Base-by-base conservation (phyloP, 2,329 filamentous ascomycete genomes). In the Aureobasidium sp. region DNA sequence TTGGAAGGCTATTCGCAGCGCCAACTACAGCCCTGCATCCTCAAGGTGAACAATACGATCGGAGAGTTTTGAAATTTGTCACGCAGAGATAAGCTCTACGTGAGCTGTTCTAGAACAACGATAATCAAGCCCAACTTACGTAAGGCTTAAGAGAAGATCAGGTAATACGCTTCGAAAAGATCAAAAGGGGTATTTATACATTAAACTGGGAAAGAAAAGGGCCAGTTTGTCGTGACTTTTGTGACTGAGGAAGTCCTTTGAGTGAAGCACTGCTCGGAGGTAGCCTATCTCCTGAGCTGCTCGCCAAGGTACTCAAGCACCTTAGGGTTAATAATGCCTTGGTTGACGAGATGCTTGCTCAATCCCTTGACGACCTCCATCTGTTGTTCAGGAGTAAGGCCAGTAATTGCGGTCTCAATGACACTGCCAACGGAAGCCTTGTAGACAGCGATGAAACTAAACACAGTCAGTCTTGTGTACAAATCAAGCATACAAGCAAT, bases 351-450 rank as follows among this genome's bases (percentile, higher is more conserved):
- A 70, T 87, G 84, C 72, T 85, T 87, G 66, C 80, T 77, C 63
- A 87, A 67, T 1, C 83, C 83, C 67, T 79, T 82, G 21, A 87
- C 81, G 21, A 87, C 81, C 75, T 97, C 93, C 64, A 96, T 81
- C 76, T 99, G 93, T 76, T 99, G 91, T 44, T 96, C 91, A 1
- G 86, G 78, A 0, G 86, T 87, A 68, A 99, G 77, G n/a, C 92
- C 92, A 6, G 87, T 95, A 67, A 99, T 96, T 55, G 90, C 93
- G 13, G 86, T 85, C 78, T 99, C 93, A 67, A 99, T 89, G 39
- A 99, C 89, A 60, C 85, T 86, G 25, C 93, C 94, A 25, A 96
- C 87, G 62, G 82, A 91, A 42, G 89, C 86, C 75, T 93, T 91
- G 80, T 96, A 86, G 7, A 91, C 82, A 4, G 92, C 92, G 70